Evolutionary conservation across 2,329 filamentous ascomycete species (phyloP).

Genomic region (Epichloe festucae): DNA sequence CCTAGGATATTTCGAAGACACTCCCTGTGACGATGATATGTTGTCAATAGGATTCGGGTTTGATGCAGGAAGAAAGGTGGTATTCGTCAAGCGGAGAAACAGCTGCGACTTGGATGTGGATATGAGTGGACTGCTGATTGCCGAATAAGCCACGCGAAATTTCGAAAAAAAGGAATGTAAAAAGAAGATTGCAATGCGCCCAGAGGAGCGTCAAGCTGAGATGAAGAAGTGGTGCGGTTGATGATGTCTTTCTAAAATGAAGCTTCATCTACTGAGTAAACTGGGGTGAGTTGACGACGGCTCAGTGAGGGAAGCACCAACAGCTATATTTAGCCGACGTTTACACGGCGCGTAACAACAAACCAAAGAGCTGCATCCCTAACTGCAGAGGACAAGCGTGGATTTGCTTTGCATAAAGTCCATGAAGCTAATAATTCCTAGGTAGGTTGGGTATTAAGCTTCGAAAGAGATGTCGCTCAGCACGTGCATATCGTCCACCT

Average conservation of each 20-base stretch:
- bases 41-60: background rate
- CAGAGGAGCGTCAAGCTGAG: background rate
- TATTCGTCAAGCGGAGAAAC: background rate
- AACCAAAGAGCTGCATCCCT: background rate
- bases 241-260: background rate
- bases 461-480: too few relatives aligned
- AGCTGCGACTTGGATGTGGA: background rate
- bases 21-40: background rate
- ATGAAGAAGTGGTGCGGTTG: background rate
- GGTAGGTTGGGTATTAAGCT: too few relatives aligned
- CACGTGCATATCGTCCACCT: too few relatives aligned
- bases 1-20: too few relatives aligned
- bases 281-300: background rate
- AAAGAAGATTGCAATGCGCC: background rate
- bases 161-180: background rate
- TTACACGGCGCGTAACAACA: background rate
- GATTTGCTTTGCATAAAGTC: too few relatives aligned
- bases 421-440: too few relatives aligned
- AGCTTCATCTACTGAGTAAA: background rate
- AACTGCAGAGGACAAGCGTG: background rate
- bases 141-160: background rate
- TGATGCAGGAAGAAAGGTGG: background rate
- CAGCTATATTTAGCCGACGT: constrained; percentile 2
- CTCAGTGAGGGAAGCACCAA: background rate
- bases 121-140: background rate